Evolutionary conservation across 352 stramenopile genomes (phyloP), one percentile per base, ranked within the genome.

Genomic region (Phytopythium litorale): DNA sequence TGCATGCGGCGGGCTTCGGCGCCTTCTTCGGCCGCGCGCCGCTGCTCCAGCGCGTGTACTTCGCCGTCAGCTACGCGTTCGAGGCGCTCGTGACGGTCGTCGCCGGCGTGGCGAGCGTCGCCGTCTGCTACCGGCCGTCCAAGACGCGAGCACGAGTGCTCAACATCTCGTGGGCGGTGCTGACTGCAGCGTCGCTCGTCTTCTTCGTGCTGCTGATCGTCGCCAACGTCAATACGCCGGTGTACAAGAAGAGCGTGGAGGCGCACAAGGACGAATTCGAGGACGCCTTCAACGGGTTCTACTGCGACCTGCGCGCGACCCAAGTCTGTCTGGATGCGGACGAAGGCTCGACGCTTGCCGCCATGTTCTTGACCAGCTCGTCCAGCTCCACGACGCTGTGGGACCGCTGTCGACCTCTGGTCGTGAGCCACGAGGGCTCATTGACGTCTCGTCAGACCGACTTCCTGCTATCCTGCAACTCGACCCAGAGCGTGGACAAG

Each of bases 301-400:
- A 61, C 43, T 68, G 63, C 52, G 63, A 68, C 33, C 56, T 62
- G 30, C 57, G 52, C 51, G 63, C 58, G 21, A 62, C 63, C 8
- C 56, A 68, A 25, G 28, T 65, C 7, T 68, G 63, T 35, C 23
- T 45, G 18, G 50, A 68, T 6, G 50, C 50, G 18, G 58, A 58
- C 30, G 51, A 58, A 43, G 32, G 40, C 18, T 23, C 43, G 49
- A 58, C 53, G 43, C 63, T 68, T 2, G 4, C 56, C 48, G 48
- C 37, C 11, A 62, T 68, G 42, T 58, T 68, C 11, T 32, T 28
- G 30, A 49, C 57, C 15, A 52, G 49, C 9, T n/a, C 50, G 12
- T 50, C 63, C 6, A 45, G 38, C 15, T 13, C 38, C 38, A 16
- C 12, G 15, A 45, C 38, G 38, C 38, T 45, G 18, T 68, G 63